Percentiles rank a stretch among this genome's conserved stretches.
phyloP scores from a whole-genome alignment of 108 stramenopile genomes.

The Stephanodiscus minutulus region DNA sequence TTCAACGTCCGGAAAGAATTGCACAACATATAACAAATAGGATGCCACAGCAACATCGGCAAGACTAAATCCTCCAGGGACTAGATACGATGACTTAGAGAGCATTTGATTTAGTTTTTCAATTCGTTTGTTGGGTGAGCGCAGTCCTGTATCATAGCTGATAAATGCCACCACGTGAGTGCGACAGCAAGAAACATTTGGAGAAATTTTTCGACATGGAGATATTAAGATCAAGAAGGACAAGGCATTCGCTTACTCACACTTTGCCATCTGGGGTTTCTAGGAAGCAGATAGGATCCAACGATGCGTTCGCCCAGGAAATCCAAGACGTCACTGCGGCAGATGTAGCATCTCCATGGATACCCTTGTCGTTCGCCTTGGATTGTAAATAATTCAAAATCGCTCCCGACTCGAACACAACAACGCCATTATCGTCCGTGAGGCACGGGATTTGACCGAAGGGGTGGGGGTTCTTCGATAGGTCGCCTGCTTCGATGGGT shows the following conservation, averaged over 20 bases:
- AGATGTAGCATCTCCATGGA: slow-evolving; percentile 21
- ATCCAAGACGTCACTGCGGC: slow-evolving; percentile 76
- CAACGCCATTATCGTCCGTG: slow-evolving; percentile 60
- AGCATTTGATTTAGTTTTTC: slow-evolving; percentile 69
- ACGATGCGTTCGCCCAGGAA: slow-evolving; percentile 84
- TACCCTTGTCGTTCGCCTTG: slow-evolving; percentile 38
- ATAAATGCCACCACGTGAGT: neutral
- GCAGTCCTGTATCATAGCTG: slow-evolving; percentile 75
- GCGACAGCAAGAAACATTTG: neutral
- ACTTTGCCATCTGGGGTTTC: slow-evolving; percentile 87
- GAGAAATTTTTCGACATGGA: neutral
- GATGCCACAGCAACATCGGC: slow-evolving; percentile 87
- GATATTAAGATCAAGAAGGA: neutral
- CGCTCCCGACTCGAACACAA: slow-evolving; percentile 88
- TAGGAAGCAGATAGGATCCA: slow-evolving; percentile 89
- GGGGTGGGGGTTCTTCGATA: slow-evolving; percentile 80
- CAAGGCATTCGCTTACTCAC: slow-evolving; percentile 33
- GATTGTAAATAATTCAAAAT: slow-evolving; percentile 76
- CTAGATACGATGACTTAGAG: slow-evolving; percentile 49
- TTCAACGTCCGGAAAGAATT: slow-evolving; percentile 80
- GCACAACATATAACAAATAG: slow-evolving; percentile 84
- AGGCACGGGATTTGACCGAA: slow-evolving; percentile 89
- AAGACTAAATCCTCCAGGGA: slow-evolving; percentile 65
- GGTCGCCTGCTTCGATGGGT: slow-evolving; percentile 42
- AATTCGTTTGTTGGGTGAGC: slow-evolving; percentile 68